Evolutionary conservation across 768 basidiomycete genomes (phyloP).

Genomic region (Tubosaeta sp.): DNA sequence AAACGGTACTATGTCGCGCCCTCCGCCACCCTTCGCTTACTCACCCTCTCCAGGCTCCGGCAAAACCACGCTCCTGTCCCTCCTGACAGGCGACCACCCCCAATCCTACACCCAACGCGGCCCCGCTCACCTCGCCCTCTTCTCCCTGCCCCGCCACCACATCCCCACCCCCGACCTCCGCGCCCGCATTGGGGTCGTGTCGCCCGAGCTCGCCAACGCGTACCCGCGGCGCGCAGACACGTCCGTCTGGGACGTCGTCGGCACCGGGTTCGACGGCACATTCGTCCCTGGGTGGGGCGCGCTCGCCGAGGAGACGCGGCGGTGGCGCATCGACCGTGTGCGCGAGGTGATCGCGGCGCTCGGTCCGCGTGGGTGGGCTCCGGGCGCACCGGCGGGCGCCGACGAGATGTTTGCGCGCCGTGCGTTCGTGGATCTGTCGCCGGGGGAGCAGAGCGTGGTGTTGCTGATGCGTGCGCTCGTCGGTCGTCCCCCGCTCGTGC

Average conservation of each 20-base stretch:
- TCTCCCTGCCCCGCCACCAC: conserved; percentile 55
- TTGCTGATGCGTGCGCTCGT: conserved; percentile 86
- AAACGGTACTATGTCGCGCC: conserved; percentile 63
- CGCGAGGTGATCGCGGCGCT: conserved; percentile 62
- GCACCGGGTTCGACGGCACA: conserved; percentile 85
- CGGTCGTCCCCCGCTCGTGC: conserved; percentile 62
- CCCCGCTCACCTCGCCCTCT: conserved; percentile 47
- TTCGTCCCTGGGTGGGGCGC: conserved; percentile 52
- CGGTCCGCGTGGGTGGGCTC: conserved; percentile 53
- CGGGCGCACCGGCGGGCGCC: background rate
- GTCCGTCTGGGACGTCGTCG: conserved; percentile 75
- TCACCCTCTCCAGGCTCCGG: conserved; percentile 62
- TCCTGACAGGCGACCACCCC: conserved; percentile 93
- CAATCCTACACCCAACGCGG: conserved; percentile 77
- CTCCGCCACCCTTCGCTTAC: background rate
- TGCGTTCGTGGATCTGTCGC: conserved; percentile 60
- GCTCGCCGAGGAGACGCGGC: conserved; percentile 31
- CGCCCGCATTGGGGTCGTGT: conserved; percentile 70
- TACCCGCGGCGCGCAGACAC: conserved; percentile 74
- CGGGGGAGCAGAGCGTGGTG: conserved; percentile 75
- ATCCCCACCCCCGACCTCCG: conserved; percentile 68
- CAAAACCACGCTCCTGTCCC: conserved; percentile 88
- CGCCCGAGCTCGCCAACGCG: conserved; percentile 87
- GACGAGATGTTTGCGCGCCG: conserved; percentile 43
- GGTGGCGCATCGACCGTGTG: conserved; percentile 40